These are phyloP conservation scores for Voacanga thouarsii DNA, from an alignment of 257 asterid genomes.

Conservation along the genomic window DNA sequence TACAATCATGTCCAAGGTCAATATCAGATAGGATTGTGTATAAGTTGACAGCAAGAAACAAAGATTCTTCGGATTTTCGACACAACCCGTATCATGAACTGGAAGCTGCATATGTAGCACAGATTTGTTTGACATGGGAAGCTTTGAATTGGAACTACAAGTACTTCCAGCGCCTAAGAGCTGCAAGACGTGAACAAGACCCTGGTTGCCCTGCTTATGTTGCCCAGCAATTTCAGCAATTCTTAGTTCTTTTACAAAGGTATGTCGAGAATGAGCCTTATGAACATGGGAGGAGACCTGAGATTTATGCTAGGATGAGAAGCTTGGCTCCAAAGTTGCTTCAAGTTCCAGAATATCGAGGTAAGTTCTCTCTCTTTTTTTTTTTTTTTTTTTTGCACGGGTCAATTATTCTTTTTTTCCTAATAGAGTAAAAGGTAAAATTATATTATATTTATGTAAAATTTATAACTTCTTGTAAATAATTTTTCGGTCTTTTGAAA, in stretches of 20 bases:
- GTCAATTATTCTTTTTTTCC: background rate
- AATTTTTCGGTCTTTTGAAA: background rate
- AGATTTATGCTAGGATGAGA: conserved; percentile 72
- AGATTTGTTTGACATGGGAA: conserved; percentile 88
- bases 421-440: background rate
- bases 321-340: conserved; percentile 76
- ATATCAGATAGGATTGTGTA: conserved; percentile 68
- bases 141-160: conserved; percentile 86
- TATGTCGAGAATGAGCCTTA: conserved; percentile 86
- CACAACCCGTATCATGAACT: conserved; percentile 68
- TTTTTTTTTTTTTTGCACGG: background rate
- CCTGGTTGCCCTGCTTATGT: conserved; percentile 78
- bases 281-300: conserved; percentile 74
- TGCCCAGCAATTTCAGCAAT: conserved; percentile 88
- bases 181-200: conserved; percentile 48
- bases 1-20: conserved; percentile 81
- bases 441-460: background rate
- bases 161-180: conserved; percentile 60
- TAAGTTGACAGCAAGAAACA: conserved; percentile 39
- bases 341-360: conserved; percentile 88
- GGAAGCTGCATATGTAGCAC: conserved; percentile 86
- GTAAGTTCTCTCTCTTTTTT: conserved; percentile 19
- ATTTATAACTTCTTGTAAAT: background rate
- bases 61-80: conserved; percentile 33
- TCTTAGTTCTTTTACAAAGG: conserved; percentile 70